These are phyloP conservation scores for Sungouiozyma intestinalis DNA, from an alignment of 805 yeast genomes.

Conservation along the genomic window DNA sequence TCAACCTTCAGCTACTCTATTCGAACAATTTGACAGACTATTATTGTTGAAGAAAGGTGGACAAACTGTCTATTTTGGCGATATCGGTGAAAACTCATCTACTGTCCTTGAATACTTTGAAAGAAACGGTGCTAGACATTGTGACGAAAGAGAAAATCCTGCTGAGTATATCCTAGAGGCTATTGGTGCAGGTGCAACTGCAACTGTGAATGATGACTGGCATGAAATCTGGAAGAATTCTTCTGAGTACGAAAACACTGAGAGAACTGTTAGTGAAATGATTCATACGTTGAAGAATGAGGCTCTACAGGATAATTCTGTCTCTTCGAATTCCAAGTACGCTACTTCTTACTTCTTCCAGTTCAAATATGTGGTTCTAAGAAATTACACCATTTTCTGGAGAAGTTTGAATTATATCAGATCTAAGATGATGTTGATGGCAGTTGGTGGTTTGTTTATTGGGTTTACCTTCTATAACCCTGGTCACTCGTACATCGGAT, in stretches of 20 bases:
- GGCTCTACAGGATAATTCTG: constrained; percentile 6
- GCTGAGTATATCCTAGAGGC: constrained; percentile 61
- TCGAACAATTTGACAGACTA: constrained; percentile 51
- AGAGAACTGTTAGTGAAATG: constrained; percentile 38
- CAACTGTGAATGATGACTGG: constrained; percentile 44
- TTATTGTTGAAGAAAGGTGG: constrained; percentile 60
- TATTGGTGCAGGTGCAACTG: constrained; percentile 69
- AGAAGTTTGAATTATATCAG: constrained; percentile 34
- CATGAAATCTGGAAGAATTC: constrained; percentile 43
- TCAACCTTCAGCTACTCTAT: constrained; percentile 56
- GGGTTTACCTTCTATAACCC: constrained; percentile 51
- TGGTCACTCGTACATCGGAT: constrained; percentile 33
- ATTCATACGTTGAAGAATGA: constrained; percentile 32
- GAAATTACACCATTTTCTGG: constrained; percentile 25
- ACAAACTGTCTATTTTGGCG: constrained; percentile 61
- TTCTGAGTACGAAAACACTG: constrained; percentile 28
- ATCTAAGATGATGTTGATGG: constrained; percentile 35
- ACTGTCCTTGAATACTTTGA: constrained; percentile 53
- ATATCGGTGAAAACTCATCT: constrained; percentile 44
- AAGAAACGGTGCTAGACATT: constrained; percentile 52
- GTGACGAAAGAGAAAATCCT: constrained; percentile 47
- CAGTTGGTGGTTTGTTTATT: constrained; percentile 37
- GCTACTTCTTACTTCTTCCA: constrained; percentile 24
- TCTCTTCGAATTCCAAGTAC: constrained; percentile 7
- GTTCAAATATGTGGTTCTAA: constrained; percentile 27